Conservation (phyloP, 352 stramenopile genomes). For the Detonula confervacea region DNA sequence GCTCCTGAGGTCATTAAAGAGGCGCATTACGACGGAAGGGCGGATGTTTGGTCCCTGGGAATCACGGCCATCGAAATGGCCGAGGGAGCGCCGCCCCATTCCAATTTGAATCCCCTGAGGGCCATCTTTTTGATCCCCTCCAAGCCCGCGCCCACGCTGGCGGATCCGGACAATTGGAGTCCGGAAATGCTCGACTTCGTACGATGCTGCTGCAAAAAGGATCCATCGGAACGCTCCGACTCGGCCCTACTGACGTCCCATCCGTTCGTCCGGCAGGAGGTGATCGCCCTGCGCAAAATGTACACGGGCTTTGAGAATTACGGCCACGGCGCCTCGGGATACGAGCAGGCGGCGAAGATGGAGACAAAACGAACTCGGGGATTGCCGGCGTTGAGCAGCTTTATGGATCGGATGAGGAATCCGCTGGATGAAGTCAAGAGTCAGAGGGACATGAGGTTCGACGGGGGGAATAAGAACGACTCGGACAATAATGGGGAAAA, state of each 20-base stretch:
- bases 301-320: constrained; percentile 48
- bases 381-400: constrained; percentile 61
- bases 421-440: constrained; percentile 63
- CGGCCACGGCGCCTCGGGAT: constrained; percentile 40
- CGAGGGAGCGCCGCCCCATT: constrained; percentile 94
- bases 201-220: constrained; percentile 83
- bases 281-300: constrained; percentile 71
- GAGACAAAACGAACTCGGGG: constrained; percentile 45
- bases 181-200: constrained; percentile 86
- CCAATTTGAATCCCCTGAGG: constrained; percentile 97
- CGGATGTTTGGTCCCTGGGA: constrained; percentile 98
- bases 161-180: constrained; percentile 82
- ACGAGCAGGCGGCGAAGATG: constrained; percentile 56
- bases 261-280: constrained; percentile 81
- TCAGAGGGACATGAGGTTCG: constrained; percentile 8
- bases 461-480: not conserved
- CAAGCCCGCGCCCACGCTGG: constrained; percentile 81
- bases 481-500: no score
- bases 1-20: constrained; percentile 91
- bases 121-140: constrained; percentile 98
- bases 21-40: constrained; percentile 94
- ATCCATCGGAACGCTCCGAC: constrained; percentile 78
- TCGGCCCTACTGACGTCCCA: constrained; percentile 73
- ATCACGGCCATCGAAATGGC: constrained; percentile 99
- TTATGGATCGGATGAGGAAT: constrained; percentile 72